Percentiles rank a stretch among this genome's conserved stretches.
Evolutionary conservation across 495 filamentous ascomycete genomes (phyloP).

Genomic region (Parathielavia appendiculata): DNA sequence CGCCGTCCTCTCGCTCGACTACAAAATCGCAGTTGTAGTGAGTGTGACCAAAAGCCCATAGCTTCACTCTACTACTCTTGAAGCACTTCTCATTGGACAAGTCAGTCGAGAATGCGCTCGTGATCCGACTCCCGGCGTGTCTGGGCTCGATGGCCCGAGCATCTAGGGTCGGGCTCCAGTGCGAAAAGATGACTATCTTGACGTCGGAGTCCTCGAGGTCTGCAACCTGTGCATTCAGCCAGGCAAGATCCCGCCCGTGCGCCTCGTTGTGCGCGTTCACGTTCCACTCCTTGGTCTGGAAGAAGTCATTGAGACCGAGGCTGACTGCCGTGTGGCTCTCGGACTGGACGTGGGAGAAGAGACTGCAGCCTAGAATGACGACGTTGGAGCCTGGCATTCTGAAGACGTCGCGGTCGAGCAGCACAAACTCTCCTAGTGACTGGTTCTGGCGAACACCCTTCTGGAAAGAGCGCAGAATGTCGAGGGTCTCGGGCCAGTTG

Average conservation of each 20-base stretch:
- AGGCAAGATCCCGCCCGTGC: conserved; percentile 42
- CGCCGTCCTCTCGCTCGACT: conserved; percentile 11
- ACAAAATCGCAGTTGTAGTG: conserved; percentile 49
- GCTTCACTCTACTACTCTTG: conserved; percentile 37
- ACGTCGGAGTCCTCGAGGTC: conserved; percentile 26
- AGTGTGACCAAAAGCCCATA: conserved; percentile 57
- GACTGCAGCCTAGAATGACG: conserved; percentile 21
- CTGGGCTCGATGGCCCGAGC: conserved; percentile 35
- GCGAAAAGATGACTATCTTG: conserved; percentile 47
- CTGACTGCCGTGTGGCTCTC: conserved; percentile 31
- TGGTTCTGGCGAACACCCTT: conserved; percentile 3
- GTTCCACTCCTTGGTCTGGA: conserved; percentile 43
- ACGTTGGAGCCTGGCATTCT: conserved; percentile 27
- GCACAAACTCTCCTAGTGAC: not conserved
- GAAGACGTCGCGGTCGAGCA: conserved; percentile 25
- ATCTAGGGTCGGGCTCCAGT: conserved; percentile 46
- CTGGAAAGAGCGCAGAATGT: conserved; percentile 17
- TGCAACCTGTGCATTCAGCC: conserved; percentile 50
- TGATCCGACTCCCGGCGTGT: conserved; percentile 39
- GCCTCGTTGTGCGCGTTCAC: conserved; percentile 41
- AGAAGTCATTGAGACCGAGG: conserved; percentile 47
- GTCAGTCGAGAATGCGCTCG: conserved; percentile 45
- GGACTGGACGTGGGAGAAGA: conserved; percentile 39
- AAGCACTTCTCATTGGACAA: conserved; percentile 43
- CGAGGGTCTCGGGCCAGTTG: conserved; percentile 31